Base-by-base conservation (phyloP, 345 rosid species). In the Syzygium grande region DNA sequence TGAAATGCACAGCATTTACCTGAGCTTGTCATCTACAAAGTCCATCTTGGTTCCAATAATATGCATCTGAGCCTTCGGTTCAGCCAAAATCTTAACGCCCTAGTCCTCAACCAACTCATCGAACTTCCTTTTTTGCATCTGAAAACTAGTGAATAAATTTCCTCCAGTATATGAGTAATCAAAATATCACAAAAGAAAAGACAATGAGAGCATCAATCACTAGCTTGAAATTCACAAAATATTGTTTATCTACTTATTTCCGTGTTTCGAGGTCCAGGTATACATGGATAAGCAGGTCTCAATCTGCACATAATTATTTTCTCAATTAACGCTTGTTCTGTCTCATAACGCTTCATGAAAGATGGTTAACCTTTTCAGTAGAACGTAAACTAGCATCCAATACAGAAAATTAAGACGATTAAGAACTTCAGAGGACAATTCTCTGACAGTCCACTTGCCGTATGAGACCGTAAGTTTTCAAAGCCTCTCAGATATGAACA, bases 31-130 rank as follows among this genome's bases (percentile, higher is more conserved):
- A 85, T 96, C 98, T 17, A 94, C 89, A 87, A 95, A 96, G 88
- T 96, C 98, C 98, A 95, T 96, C 91, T 92, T 94, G 55, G 98
- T 96, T 86, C 98, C 98, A 85, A 95, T 92, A 30, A 94, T 97
- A 89, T 95, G 97, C 98, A 95, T 96, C 51, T 94, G 91, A 29
- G 98, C 98, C 90, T 96, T 96, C 68, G 98, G 97, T 87, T 96
- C 97, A 16, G 95, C 92, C 86, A 95, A 88, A 84, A 95, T 93
- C 91, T 94, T 96, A 84, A 95, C 97, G 55, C 96, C 97, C 87
- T 94, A 94, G 86, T 95, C 98, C 61, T 95, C 98, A 86, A 96
- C 93, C 85, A 95, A 34, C 38, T 34, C 38, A 34, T 34, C 38
- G 38, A 34, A 34, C 38, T 34, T 34, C 38, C 38, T 34, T 34